Percentiles rank a stretch among this genome's conserved stretches.
Evolutionary conservation across 2,329 filamentous ascomycete genomes (phyloP).

Genomic region (Cladobotryum protrusum): DNA sequence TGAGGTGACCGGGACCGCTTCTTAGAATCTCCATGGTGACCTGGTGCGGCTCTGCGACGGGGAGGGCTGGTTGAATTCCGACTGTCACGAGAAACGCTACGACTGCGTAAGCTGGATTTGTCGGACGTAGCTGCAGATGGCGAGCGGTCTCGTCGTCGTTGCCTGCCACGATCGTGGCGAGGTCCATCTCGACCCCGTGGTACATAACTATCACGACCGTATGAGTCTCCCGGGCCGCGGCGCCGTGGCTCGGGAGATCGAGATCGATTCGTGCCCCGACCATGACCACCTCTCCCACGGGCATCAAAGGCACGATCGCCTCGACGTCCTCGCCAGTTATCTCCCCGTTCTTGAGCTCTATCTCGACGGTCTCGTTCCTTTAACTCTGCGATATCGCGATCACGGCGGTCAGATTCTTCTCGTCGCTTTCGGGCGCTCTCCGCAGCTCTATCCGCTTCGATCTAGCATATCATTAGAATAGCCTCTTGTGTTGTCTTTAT

Average conservation of each 20-base stretch:
- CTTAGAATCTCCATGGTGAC: constrained; percentile 26
- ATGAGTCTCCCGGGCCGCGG: constrained; percentile 38
- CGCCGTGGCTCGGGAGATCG: constrained; percentile 41
- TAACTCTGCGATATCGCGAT: constrained; percentile 62
- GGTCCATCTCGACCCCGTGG: constrained; percentile 40
- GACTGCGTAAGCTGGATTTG: constrained; percentile 29
- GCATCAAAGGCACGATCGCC: constrained; percentile 45
- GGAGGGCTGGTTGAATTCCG: constrained; percentile 28
- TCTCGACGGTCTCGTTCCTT: constrained; percentile 59
- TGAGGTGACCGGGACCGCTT: constrained; percentile 36
- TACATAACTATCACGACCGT: constrained; percentile 47
- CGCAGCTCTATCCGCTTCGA: constrained; percentile 74
- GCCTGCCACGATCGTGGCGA: constrained; percentile 36
- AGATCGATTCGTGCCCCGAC: constrained; percentile 35
- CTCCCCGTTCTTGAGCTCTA: constrained; percentile 45
- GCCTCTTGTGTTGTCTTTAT: background rate
- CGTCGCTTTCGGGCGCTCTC: constrained; percentile 67
- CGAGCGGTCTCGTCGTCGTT: constrained; percentile 26
- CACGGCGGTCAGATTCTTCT: constrained; percentile 64
- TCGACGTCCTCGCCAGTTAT: constrained; percentile 48
- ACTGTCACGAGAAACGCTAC: constrained; percentile 25
- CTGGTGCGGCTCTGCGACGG: constrained; percentile 28
- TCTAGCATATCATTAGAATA: constrained; percentile 38
- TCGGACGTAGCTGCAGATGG: constrained; percentile 27
- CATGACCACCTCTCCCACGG: constrained; percentile 33